A percentile compares a stretch with the other conserved stretches of the same genome.
These are phyloP conservation scores for Fusarium aywerte DNA, from an alignment of 2,329 filamentous ascomycete species.

Conservation along the genomic window DNA sequence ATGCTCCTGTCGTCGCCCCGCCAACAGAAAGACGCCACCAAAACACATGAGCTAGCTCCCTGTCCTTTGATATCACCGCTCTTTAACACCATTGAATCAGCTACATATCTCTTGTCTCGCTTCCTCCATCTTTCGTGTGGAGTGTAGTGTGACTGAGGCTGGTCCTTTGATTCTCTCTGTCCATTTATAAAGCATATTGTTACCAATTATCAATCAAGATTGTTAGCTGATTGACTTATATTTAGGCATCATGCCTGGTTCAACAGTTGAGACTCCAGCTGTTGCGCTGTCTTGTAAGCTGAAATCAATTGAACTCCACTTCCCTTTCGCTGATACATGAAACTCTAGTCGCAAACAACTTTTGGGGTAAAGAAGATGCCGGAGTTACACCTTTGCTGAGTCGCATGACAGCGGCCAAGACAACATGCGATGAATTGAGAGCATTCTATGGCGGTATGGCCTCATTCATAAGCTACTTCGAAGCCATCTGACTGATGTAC, in stretches of 20 bases:
- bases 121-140: conserved; percentile 33
- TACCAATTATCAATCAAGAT: neutral
- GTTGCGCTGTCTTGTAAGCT: conserved; percentile 74
- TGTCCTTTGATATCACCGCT: conserved; percentile 9
- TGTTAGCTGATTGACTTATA: conserved; percentile 18
- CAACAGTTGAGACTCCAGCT: conserved; percentile 69
- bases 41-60: conserved; percentile 39
- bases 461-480: neutral
- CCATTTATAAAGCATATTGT: conserved; percentile 8
- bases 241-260: conserved; percentile 66
- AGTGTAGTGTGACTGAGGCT: conserved; percentile 37
- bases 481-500: neutral
- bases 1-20: conserved; percentile 24
- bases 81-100: conserved; percentile 30
- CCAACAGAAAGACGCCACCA: conserved; percentile 34
- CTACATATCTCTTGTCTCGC: conserved; percentile 28
- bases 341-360: conserved; percentile 90
- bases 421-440: conserved; percentile 92
- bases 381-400: conserved; percentile 91
- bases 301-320: neutral
- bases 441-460: conserved; percentile 83
- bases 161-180: conserved; percentile 35
- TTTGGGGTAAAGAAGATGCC: conserved; percentile 99
- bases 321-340: conserved; percentile 30
- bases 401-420: conserved; percentile 94